phyloP scores from a whole-genome alignment of 2,329 filamentous ascomycete genomes.

The Cercospora beticola region DNA sequence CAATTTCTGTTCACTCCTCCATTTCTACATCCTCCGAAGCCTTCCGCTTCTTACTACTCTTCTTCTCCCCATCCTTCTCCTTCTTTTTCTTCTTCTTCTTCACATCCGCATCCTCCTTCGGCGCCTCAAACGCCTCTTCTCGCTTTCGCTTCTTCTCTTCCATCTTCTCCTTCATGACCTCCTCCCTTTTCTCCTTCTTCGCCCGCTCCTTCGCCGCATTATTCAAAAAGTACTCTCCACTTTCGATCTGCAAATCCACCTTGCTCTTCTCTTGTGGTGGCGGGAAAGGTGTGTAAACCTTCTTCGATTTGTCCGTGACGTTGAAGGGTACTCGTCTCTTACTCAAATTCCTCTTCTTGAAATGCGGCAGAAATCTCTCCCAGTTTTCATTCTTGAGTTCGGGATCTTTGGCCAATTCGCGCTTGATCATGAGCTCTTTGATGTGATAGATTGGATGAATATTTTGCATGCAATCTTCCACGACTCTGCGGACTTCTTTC shows the following conservation, averaged over 20 bases:
- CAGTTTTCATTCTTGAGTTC: constrained; percentile 84
- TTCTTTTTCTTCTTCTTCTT: constrained; percentile 52
- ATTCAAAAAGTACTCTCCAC: constrained; percentile 91
- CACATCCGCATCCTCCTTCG: constrained; percentile 66
- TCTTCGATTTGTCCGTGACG: constrained; percentile 90
- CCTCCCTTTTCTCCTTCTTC: constrained; percentile 73
- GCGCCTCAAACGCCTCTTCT: constrained; percentile 82
- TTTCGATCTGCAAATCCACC: constrained; percentile 96
- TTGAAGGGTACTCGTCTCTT: constrained; percentile 79
- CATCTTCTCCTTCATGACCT: constrained; percentile 83
- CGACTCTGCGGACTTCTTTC: constrained; percentile 84
- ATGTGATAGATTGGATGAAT: constrained; percentile 89
- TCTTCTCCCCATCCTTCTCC: constrained; percentile 47
- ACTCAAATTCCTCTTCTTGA: constrained; percentile 88
- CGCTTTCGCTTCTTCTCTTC: constrained; percentile 83
- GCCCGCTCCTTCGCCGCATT: constrained; percentile 90
- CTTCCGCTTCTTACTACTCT: constrained; percentile 44
- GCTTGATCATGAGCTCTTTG: constrained; percentile 93
- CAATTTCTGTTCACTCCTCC: constrained; percentile 16
- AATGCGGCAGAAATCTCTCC: constrained; percentile 95
- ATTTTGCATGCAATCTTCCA: constrained; percentile 96
- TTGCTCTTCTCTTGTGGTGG: constrained; percentile 98
- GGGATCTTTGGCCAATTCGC: constrained; percentile 85
- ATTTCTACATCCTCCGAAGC: constrained; percentile 35
- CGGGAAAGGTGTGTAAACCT: constrained; percentile 94